Conservation (phyloP, 2,329 filamentous ascomycete genomes). For the Pseudogymnoascus sp. region DNA sequence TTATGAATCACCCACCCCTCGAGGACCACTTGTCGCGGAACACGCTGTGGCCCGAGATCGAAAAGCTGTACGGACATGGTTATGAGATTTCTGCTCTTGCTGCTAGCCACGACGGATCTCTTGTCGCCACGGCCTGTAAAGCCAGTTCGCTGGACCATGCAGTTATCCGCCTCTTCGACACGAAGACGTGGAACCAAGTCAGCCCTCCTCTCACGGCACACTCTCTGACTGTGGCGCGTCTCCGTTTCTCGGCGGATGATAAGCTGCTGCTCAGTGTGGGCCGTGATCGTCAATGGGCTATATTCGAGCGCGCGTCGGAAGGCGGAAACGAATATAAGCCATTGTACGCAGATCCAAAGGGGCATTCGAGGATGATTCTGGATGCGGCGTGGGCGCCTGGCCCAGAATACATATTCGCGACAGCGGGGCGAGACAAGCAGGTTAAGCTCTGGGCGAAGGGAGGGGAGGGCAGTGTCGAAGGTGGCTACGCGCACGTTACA, state of each 20-base stretch:
- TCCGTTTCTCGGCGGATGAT: conserved; percentile 75
- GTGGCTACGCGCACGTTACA: conserved; percentile 27
- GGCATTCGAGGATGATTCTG: conserved; percentile 87
- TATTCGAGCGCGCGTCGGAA: conserved; percentile 56
- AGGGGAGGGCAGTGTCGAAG: conserved; percentile 17
- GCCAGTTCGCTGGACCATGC: conserved; percentile 91
- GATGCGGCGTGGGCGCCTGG: conserved; percentile 72
- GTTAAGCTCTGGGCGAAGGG: conserved; percentile 61
- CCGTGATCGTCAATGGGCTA: conserved; percentile 81
- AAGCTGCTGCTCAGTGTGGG: conserved; percentile 77
- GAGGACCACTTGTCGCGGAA: conserved; percentile 86
- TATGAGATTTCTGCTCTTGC: conserved; percentile 92
- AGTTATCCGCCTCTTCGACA: conserved; percentile 87
- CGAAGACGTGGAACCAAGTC: conserved; percentile 78
- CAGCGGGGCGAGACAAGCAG: conserved; percentile 81
- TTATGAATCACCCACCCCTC: conserved; percentile 67
- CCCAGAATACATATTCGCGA: conserved; percentile 59
- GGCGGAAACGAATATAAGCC: conserved; percentile 45
- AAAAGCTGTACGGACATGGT: conserved; percentile 96
- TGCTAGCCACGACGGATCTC: conserved; percentile 62
- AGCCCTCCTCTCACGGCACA: conserved; percentile 78
- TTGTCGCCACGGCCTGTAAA: conserved; percentile 88
- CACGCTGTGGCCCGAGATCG: conserved; percentile 90
- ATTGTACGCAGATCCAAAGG: conserved; percentile 66
- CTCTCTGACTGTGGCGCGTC: conserved; percentile 73